Evolutionary conservation across 805 yeast species (phyloP), one percentile per base, ranked within the genome.

Genomic region (Kodamaea jinghongensis): DNA sequence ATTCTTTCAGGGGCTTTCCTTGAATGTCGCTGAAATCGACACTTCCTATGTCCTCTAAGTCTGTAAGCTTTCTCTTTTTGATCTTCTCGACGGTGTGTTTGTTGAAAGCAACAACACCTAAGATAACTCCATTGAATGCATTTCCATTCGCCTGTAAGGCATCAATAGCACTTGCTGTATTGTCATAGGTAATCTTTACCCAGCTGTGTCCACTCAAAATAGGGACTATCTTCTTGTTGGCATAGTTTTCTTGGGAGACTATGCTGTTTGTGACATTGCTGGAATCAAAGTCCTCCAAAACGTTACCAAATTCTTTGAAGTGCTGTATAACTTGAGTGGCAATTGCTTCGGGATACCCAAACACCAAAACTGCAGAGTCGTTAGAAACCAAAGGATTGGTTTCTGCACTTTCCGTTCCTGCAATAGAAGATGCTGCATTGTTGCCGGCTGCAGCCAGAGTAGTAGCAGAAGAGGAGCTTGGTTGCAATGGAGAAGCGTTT

Each of bases 141-240:
- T 71, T 60, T 3, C 96, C 95, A 55, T 87, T 86, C 54, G 89
- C 96, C 47, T 85, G 81, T 31, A 90, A 65, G 0, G 99, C 96
- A 40, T 95, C 79, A 12, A 78, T 60, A 2, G 96, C 96, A 7
- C 90, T 75, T 1, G 82, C 67, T 6, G 84, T 76, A 43, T 81
- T 82, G 42, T 80, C 83, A 59, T 79, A 93, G 3, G 97, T 90
- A 39, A 91, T 58, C 55, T 89, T 86, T n/a, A 90, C 80, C 98
- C 98, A 91, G 28, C 86, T 81, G 33, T 79, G 76, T 1, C 98
- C 98, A 9, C 90, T 75, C 60, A 79, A 85, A 6, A 91, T 82
- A 3, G 96, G 95, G 42, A 54, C 66, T 58, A 48, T 45, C 23
- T 49, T 52, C n/a, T 45, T 48, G 10, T 35, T 35, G 20, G 38